Base-by-base conservation (phyloP, 345 rosid species). In the Aegle marmelos region DNA sequence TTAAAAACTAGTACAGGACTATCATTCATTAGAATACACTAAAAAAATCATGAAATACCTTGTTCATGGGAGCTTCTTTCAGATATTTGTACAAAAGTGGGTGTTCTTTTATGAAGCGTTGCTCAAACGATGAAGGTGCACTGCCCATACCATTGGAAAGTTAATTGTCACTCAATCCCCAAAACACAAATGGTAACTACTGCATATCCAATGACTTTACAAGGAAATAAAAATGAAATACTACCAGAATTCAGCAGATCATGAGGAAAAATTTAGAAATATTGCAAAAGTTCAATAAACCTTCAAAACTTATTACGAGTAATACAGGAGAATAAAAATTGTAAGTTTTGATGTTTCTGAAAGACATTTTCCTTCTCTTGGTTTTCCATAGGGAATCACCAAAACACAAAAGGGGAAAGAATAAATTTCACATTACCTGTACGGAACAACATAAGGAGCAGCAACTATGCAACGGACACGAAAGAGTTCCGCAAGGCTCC, bases 371-470 rank as follows among this genome's bases (percentile, higher is more conserved):
- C 58, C 48, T 50, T 69, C 13, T 69, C 36, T 25, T 41, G 56
- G 34, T 45, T 69, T 69, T 6, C 30, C 69, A 3, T 22, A 17
- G 2, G 73, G 59, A 22, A 70, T 7, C 11, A 70, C 11, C 22
- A 53, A 70, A 70, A 22, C 24, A 45, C 58, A 17, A 70, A 45
- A 48, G 22, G 34, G n/a, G 22, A 69, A 34, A 48, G 2, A 66
- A 41, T 16, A 48, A 73, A 22, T 58, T 50, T 78, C 73, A 37
- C 4, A n/a, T 79, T 83, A 95, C 98, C 98, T 91, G 76, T 93
- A 95, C 37, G 97, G 98, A 84, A 95, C 94, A 76, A 93, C 92
- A 86, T 95, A 95, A 68, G 98, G 98, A 82, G 98, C 95, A 77
- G 95, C 89, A 84, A 91, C 89, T 65, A 91, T 81, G 76, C 97